Evolutionary conservation across 2,329 filamentous ascomycete species (phyloP).

Genomic region (Calonectria pauciramosa): DNA sequence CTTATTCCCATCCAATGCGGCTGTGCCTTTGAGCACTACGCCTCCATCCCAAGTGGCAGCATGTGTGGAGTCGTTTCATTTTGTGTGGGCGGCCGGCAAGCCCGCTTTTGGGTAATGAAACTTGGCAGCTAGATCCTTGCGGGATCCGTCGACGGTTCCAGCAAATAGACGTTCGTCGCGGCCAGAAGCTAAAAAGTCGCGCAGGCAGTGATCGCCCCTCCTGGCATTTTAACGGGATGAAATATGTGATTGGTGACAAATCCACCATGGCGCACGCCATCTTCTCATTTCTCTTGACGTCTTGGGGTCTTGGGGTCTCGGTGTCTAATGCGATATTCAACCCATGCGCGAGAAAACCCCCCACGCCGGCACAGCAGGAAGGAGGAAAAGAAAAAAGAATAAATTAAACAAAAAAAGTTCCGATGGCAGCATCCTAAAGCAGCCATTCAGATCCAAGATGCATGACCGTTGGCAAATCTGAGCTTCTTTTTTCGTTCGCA

Average conservation of each 20-base stretch:
- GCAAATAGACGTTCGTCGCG: neutral
- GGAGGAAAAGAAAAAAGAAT: neutral
- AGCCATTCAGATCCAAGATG: neutral
- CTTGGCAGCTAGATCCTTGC: neutral
- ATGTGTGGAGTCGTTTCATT: constrained; percentile 6
- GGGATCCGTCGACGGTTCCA: neutral
- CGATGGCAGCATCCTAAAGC: neutral
- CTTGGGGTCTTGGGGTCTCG: neutral
- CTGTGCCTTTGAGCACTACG: neutral
- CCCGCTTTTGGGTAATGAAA: constrained; percentile 4
- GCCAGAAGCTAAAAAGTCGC: neutral
- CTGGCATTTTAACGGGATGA: neutral
- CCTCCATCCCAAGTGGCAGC: neutral
- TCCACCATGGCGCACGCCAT: neutral
- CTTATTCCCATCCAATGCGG: neutral
- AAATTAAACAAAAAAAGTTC: neutral
- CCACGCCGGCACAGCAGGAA: neutral
- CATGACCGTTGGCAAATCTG: too few relatives aligned
- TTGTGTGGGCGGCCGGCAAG: constrained; percentile 1
- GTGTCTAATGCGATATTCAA: too few relatives aligned
- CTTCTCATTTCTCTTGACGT: neutral
- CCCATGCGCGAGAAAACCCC: too few relatives aligned
- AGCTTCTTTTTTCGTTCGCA: neutral
- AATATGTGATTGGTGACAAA: constrained; percentile 24
- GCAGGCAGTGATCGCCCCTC: constrained; percentile 20